Conservation (phyloP, 495 filamentous ascomycete species). For the Podospora pseudocomata region DNA sequence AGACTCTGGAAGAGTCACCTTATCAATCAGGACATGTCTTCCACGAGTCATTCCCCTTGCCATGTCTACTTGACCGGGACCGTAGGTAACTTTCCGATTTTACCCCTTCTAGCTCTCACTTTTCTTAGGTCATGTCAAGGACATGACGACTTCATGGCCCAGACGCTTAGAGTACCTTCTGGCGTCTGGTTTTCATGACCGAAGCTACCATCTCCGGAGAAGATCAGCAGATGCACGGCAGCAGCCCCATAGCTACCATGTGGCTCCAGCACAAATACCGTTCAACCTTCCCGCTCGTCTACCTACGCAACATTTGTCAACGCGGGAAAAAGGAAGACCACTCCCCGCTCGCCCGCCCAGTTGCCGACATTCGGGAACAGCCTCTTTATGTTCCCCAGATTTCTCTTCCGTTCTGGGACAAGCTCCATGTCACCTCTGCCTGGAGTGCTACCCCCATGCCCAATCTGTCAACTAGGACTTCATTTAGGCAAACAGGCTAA, state of each 20-base stretch:
- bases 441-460: not conserved
- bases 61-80: too few relatives aligned
- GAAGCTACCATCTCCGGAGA: too few relatives aligned
- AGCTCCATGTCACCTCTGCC: not conserved
- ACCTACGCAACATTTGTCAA: not conserved
- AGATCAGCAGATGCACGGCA: too few relatives aligned
- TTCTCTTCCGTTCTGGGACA: not conserved
- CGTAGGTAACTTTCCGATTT: too few relatives aligned
- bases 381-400: not conserved
- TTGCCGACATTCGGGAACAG: not conserved
- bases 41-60: too few relatives aligned
- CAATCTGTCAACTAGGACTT: not conserved
- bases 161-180: too few relatives aligned
- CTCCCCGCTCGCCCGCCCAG: not conserved
- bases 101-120: too few relatives aligned
- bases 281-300: not conserved
- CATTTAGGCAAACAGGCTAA: constrained; percentile 5
- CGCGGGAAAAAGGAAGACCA: not conserved
- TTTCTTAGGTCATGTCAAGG: too few relatives aligned
- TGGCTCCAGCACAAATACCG: not conserved
- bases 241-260: not conserved
- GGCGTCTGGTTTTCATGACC: too few relatives aligned
- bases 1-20: too few relatives aligned
- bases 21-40: too few relatives aligned
- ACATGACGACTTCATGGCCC: too few relatives aligned